phyloP scores from a whole-genome alignment of 2,329 filamentous ascomycete genomes.

The Neocatenulostroma microsporum region DNA sequence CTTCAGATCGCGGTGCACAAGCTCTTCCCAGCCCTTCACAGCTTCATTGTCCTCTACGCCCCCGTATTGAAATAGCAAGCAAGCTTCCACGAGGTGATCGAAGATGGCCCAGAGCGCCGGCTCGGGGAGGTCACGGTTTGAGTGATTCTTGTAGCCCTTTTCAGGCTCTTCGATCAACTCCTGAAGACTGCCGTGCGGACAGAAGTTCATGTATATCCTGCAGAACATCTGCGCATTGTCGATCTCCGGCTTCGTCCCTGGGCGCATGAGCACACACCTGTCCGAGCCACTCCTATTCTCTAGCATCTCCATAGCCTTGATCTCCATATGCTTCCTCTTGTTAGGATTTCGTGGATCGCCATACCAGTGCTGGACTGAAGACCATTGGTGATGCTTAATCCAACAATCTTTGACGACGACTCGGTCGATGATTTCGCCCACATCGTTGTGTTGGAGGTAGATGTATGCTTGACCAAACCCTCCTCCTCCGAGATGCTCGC shows the following conservation, averaged over 20 bases:
- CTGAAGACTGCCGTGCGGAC: constrained; percentile 3
- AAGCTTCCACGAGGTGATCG: too few relatives aligned
- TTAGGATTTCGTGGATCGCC: constrained; percentile 1
- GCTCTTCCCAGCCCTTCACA: background rate
- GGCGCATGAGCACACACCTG: constrained; percentile 1
- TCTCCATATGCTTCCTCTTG: constrained; percentile 1
- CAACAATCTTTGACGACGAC: constrained; percentile 5
- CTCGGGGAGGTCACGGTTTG: background rate
- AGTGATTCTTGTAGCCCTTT: background rate
- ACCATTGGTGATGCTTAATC: background rate
- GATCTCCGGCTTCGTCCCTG: background rate
- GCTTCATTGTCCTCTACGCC: too few relatives aligned
- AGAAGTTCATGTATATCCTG: constrained; percentile 13
- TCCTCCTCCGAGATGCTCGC: too few relatives aligned
- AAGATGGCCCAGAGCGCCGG: too few relatives aligned
- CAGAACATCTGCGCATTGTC: constrained; percentile 4
- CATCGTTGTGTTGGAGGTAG: too few relatives aligned
- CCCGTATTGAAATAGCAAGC: too few relatives aligned
- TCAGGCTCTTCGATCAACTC: background rate
- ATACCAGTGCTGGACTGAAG: background rate
- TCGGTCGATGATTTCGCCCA: constrained; percentile 1
- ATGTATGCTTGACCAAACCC: too few relatives aligned
- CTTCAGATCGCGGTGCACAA: constrained; percentile 17
- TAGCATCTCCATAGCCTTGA: constrained; percentile 1
- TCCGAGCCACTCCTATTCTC: background rate